Percentiles rank a stretch among this genome's conserved stretches.
Conservation (phyloP, 106 monocot species). For the Hemerocallis citrina region DNA sequence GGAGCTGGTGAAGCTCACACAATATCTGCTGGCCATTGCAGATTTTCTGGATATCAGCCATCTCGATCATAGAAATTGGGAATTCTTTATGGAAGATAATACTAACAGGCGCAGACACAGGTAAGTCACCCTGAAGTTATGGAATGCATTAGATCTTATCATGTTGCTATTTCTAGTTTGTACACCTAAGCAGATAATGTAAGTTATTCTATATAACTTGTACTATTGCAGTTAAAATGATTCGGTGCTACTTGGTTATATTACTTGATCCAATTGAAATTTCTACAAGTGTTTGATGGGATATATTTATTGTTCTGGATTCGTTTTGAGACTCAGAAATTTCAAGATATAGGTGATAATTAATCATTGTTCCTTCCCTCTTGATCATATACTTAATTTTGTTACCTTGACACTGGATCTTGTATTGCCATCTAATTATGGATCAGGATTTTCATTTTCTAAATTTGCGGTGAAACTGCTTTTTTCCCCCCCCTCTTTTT, state of each 20-base stretch:
- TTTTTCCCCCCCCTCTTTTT: background rate
- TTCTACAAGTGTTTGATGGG: too few species aligned
- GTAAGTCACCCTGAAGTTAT: background rate
- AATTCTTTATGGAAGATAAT: constrained; percentile 48
- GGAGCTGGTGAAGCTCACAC: constrained; percentile 75
- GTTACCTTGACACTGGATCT: background rate
- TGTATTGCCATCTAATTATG: background rate
- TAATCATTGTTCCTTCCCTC: background rate
- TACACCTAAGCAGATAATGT: background rate
- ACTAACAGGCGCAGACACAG: constrained; percentile 67
- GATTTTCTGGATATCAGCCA: constrained; percentile 75
- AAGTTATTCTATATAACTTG: background rate
- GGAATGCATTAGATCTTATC: too few species aligned
- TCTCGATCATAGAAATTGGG: constrained; percentile 82
- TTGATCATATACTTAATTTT: constrained; percentile 4
- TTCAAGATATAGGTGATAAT: background rate
- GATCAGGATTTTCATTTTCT: background rate
- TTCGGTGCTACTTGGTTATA: background rate
- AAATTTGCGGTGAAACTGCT: background rate
- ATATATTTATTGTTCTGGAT: background rate
- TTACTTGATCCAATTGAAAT: too few species aligned
- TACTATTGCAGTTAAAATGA: constrained; percentile 4
- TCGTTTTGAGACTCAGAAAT: background rate
- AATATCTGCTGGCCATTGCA: constrained; percentile 80
- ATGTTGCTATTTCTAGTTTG: too few species aligned